Evolutionary conservation across 805 yeast species (phyloP).

Genomic region (Komagataella mondaviorum): DNA sequence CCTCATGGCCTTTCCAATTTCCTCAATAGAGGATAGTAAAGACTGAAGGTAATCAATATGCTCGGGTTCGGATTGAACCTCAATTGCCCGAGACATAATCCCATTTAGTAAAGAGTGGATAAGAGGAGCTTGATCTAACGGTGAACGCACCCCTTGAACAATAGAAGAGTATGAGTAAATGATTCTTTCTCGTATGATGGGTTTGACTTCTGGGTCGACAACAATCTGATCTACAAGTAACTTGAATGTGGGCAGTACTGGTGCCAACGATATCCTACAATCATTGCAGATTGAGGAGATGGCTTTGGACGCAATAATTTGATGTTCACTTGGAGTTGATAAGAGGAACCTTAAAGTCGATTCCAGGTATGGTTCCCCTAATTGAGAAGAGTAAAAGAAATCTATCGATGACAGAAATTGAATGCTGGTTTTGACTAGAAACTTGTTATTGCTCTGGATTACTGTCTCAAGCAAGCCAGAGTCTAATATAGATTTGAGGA

Average conservation of each 20-base stretch:
- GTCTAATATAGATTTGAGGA: slow-evolving; percentile 14
- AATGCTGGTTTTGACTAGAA: slow-evolving; percentile 35
- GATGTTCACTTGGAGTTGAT: slow-evolving; percentile 11
- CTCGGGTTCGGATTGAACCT: neutral
- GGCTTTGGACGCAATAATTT: slow-evolving; percentile 36
- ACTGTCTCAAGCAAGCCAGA: slow-evolving; percentile 14
- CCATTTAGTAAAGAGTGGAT: neutral
- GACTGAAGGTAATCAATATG: slow-evolving; percentile 34
- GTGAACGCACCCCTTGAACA: slow-evolving; percentile 37
- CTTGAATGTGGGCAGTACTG: slow-evolving; percentile 34
- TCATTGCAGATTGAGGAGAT: slow-evolving; percentile 45
- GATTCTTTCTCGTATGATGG: slow-evolving; percentile 43
- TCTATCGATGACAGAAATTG: slow-evolving; percentile 45
- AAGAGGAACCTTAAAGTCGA: slow-evolving; percentile 36
- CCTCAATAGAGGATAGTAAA: slow-evolving; percentile 48
- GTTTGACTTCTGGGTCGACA: slow-evolving; percentile 21
- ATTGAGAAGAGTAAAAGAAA: slow-evolving; percentile 37
- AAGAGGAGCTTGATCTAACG: slow-evolving; percentile 23
- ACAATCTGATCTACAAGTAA: slow-evolving; percentile 33
- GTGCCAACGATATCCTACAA: slow-evolving; percentile 27
- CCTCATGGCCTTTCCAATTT: slow-evolving; percentile 58
- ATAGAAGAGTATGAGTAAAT: slow-evolving; percentile 51
- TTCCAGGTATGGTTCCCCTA: slow-evolving; percentile 31
- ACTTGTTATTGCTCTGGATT: slow-evolving; percentile 3
- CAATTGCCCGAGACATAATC: neutral